Conservation (phyloP, 2,329 filamentous ascomycete species). For the Trichoderma sp. region DNA sequence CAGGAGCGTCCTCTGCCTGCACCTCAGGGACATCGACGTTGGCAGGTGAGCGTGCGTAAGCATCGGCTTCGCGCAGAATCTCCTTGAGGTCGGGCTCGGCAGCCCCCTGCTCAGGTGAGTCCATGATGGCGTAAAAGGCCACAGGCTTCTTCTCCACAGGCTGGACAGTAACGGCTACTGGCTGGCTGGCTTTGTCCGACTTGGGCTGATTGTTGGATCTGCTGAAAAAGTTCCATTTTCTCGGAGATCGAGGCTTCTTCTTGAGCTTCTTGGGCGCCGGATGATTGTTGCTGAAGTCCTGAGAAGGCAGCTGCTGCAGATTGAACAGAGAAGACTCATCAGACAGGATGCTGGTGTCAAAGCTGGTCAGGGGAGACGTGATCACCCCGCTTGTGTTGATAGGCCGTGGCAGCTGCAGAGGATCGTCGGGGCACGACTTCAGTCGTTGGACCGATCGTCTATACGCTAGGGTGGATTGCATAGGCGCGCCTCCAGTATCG, state of each 20-base stretch:
- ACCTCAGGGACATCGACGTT: constrained; percentile 4
- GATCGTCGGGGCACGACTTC: constrained; percentile 47
- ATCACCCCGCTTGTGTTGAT: constrained; percentile 50
- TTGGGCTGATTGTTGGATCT: constrained; percentile 52
- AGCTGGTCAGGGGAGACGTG: constrained; percentile 57
- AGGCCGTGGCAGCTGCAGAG: constrained; percentile 55
- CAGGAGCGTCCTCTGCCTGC: neutral
- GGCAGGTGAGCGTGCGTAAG: constrained; percentile 37
- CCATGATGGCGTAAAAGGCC: constrained; percentile 64
- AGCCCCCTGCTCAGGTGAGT: constrained; percentile 59
- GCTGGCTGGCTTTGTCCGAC: constrained; percentile 40
- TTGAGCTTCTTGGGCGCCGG: constrained; percentile 55
- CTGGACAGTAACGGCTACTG: constrained; percentile 53
- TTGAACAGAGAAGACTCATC: constrained; percentile 55
- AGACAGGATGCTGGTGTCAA: constrained; percentile 59
- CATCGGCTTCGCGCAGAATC: constrained; percentile 54
- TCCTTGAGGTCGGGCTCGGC: constrained; percentile 47
- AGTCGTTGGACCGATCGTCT: constrained; percentile 59
- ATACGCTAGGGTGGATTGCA: constrained; percentile 57
- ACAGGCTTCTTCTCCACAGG: constrained; percentile 54
- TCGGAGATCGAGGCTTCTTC: constrained; percentile 58
- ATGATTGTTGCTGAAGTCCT: constrained; percentile 36
- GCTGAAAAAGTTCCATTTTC: constrained; percentile 66
- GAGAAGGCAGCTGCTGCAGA: constrained; percentile 43
- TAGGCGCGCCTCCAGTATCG: constrained; percentile 52